phyloP scores from a whole-genome alignment of 306 rosid genomes.

The Amphicarpaea edgeworthii region DNA sequence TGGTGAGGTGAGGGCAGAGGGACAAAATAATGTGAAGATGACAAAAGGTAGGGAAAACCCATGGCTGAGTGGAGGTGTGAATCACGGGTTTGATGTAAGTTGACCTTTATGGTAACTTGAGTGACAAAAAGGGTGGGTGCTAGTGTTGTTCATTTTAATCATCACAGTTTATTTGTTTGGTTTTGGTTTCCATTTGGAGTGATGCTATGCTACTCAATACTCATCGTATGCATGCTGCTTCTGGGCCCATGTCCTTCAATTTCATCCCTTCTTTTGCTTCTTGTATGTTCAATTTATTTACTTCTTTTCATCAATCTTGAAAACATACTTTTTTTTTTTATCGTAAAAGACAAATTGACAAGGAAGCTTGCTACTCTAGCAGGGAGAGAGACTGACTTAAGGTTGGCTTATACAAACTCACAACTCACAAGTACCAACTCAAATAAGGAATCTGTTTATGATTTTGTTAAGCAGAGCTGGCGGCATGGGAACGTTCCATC shows the following conservation, averaged over 20 bases:
- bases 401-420: no score
- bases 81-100: slow-evolving; percentile 54
- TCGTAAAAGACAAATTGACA: no score
- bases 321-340: no score
- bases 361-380: no score
- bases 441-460: no score
- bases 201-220: no score
- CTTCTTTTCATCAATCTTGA: no score
- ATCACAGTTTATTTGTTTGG: slow-evolving; percentile 63
- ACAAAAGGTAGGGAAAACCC: slow-evolving; percentile 46
- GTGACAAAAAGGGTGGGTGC: slow-evolving; percentile 65
- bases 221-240: no score
- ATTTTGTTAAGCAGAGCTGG: no score
- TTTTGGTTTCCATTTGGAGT: slow-evolving; percentile 77
- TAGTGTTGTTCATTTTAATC: slow-evolving; percentile 57
- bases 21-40: slow-evolving; percentile 60
- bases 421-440: no score
- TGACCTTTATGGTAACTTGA: slow-evolving; percentile 59
- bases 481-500: no score
- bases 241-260: slow-evolving; percentile 50
- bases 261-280: not conserved
- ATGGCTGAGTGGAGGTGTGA: slow-evolving; percentile 43
- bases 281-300: not conserved
- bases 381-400: no score
- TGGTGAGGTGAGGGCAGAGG: slow-evolving; percentile 36